phyloP scores from a whole-genome alignment of 73 alveolate genomes.

The Paramecium pentaurelia region DNA sequence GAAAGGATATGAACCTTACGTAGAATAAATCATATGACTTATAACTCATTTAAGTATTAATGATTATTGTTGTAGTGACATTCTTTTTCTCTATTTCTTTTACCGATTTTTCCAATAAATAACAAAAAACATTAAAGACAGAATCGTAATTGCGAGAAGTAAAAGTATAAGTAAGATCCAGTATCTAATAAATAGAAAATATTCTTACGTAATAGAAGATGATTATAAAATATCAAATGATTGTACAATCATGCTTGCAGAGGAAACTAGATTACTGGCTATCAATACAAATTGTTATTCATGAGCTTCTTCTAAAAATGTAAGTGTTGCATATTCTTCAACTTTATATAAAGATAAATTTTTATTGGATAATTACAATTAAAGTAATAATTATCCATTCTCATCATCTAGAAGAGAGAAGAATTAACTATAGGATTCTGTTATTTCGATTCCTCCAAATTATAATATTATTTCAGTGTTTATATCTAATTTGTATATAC shows the following conservation, averaged over 20 bases:
- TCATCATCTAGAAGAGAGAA: neutral
- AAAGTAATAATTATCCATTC: neutral
- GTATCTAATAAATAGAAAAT: neutral
- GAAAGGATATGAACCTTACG: neutral
- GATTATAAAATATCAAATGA: neutral
- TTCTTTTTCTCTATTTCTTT: neutral
- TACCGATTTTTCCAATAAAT: neutral
- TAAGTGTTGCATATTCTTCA: neutral
- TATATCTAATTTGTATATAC: neutral
- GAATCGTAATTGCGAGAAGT: neutral
- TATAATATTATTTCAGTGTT: neutral
- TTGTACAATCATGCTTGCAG: neutral
- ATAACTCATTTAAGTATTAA: neutral
- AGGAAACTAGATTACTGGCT: neutral
- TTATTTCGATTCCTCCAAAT: neutral
- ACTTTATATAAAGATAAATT: neutral
- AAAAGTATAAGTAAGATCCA: neutral
- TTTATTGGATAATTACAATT: neutral
- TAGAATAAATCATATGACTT: neutral
- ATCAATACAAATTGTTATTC: neutral
- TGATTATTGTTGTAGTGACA: neutral
- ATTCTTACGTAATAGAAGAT: neutral
- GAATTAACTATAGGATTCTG: neutral
- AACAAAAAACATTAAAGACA: neutral
- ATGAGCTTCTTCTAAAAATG: neutral